Conservation (phyloP, 345 rosid species). For the Punica granatum region DNA sequence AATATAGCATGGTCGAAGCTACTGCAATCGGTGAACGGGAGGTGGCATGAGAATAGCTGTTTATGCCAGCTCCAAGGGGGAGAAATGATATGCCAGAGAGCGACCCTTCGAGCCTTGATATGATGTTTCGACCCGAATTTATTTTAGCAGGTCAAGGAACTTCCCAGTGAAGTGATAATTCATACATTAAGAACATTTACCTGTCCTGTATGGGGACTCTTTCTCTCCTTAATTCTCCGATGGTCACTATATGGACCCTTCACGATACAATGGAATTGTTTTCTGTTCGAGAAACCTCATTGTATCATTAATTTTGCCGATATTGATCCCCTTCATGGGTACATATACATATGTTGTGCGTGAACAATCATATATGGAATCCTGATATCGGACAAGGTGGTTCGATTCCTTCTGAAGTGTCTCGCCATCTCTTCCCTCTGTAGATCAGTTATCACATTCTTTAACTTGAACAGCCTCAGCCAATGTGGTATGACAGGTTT, state of each 20-base stretch:
- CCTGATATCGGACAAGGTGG: too few species aligned
- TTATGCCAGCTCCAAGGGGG: background rate
- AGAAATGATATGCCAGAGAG: background rate
- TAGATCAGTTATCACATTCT: too few species aligned
- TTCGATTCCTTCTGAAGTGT: too few species aligned
- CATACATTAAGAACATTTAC: too few species aligned
- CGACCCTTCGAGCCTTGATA: background rate
- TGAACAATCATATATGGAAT: too few species aligned
- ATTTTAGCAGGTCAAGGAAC: background rate
- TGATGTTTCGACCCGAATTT: background rate
- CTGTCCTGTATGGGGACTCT: background rate
- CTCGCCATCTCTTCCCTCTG: too few species aligned
- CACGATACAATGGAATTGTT: background rate
- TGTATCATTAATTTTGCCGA: background rate
- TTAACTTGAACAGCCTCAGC: too few species aligned
- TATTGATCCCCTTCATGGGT: background rate
- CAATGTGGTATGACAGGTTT: too few species aligned
- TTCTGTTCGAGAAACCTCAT: background rate
- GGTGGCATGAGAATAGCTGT: background rate
- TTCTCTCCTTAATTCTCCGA: background rate
- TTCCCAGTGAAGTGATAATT: background rate
- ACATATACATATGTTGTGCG: too few species aligned
- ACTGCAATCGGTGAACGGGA: background rate
- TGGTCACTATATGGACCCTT: background rate
- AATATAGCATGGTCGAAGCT: background rate